Evolutionary conservation across 2,329 filamentous ascomycete genomes (phyloP), one percentile per base, ranked within the genome.

Genomic region (Trichothecium sympodiale): DNA sequence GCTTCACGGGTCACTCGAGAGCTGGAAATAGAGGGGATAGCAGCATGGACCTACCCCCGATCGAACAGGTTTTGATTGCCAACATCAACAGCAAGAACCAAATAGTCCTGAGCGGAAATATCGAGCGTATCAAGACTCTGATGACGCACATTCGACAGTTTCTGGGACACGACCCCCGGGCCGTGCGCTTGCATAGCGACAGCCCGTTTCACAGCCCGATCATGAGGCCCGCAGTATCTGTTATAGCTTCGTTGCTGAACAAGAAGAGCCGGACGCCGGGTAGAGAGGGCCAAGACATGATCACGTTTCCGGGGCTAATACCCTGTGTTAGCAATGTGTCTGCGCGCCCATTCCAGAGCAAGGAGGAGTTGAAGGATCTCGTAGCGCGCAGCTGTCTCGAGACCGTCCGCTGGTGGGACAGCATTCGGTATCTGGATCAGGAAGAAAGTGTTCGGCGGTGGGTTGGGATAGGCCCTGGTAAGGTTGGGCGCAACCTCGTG

Each of bases 11-110:
- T 13, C 74, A 83, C 45, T 70, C 71, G 33, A 69, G 69, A 41
- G 65, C 72, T n/a, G 78, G 77, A 18, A 66, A 72, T 40, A 81
- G 80, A 51, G 71, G 72, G 36, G 81, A 87, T 53, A 78, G 74
- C 46, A 71, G 70, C 41, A 67, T 77, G 44, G 71, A 83, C 45
- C 60, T 78, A 20, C 81, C 83, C 14, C 76, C 85, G 4, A 86
- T 93, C 37, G 75, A 91, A 52, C 83, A 94, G 57, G 88, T 95
- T 34, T 67, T 82, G 46, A 87, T 96, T 47, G 89, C 87, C 40
- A 95, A 96, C 59, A 78, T 94, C 61, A 96, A 96, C 62, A 85
- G 80, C 56, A 91, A 87, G 63, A 94, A 94, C 54, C 89, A 96
- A 62, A 94, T 96, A 49, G 89, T 95, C 35, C 67, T 96, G 35